Conservation (phyloP, 2,329 filamentous ascomycete species). For the Penicillium janthinellum region DNA sequence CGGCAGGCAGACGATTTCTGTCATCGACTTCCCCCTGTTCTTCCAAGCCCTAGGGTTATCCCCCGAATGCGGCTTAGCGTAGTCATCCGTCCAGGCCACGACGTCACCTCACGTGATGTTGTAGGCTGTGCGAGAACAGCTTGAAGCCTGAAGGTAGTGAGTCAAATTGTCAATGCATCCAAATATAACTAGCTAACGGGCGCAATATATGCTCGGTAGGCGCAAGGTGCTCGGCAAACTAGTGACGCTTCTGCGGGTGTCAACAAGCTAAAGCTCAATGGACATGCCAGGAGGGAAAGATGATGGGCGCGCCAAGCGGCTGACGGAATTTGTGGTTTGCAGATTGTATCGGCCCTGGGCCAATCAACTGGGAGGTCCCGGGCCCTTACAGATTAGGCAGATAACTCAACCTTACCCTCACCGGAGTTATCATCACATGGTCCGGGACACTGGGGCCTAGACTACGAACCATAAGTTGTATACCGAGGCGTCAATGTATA, state of each 20-base stretch:
- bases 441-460: neutral
- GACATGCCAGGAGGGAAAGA: conserved; percentile 1
- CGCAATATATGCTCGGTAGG: neutral
- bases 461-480: neutral
- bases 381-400: conserved; percentile 26
- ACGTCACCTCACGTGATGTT: conserved; percentile 25
- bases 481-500: neutral
- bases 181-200: neutral
- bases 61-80: conserved; percentile 22
- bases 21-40: conserved; percentile 4
- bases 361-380: neutral
- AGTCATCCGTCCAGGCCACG: conserved; percentile 16
- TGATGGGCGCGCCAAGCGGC: conserved; percentile 3
- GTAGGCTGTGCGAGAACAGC: neutral
- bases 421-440: conserved; percentile 5
- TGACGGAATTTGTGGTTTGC: neutral
- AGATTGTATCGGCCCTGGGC: neutral
- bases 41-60: conserved; percentile 25
- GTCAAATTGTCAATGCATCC: neutral
- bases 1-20: neutral
- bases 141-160: neutral
- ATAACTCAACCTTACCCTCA: neutral
- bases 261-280: neutral
- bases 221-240: neutral
- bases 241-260: neutral